Conservation (phyloP, 1,139 yeast species). For the Zygosaccharomyces pseudobailii region DNA sequence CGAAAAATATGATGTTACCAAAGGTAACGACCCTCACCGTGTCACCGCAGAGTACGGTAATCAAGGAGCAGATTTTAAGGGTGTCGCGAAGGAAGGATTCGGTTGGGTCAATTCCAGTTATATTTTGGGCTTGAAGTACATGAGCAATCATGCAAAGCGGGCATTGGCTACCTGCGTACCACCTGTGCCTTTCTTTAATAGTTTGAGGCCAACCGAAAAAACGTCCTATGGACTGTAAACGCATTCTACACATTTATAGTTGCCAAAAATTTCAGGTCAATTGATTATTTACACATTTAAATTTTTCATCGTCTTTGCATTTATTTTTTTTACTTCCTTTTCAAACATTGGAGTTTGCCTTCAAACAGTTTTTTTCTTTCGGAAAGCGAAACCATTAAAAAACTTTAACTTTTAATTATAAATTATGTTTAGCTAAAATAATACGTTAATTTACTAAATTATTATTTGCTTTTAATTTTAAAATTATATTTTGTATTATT, state of each 20-base stretch:
- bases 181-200: slow-evolving; percentile 62
- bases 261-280: not conserved
- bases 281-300: not conserved
- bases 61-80: slow-evolving; percentile 89
- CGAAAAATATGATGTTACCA: slow-evolving; percentile 89
- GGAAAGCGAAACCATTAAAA: not conserved
- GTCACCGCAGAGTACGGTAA: slow-evolving; percentile 97
- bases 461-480: too few relatives aligned
- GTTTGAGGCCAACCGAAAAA: slow-evolving; percentile 45
- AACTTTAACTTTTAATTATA: too few relatives aligned
- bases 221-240: slow-evolving; percentile 36
- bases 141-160: slow-evolving; percentile 65
- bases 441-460: too few relatives aligned
- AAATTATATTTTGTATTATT: too few relatives aligned
- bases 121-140: slow-evolving; percentile 64
- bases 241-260: not conserved
- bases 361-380: not conserved
- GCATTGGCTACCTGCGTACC: slow-evolving; percentile 81
- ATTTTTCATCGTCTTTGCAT: not conserved
- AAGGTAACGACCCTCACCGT: slow-evolving; percentile 78
- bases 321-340: too few relatives aligned
- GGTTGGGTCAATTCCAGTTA: slow-evolving; percentile 96
- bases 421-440: too few relatives aligned
- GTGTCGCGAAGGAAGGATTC: slow-evolving; percentile 93
- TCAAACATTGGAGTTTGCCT: too few relatives aligned